A percentile compares a stretch with the other conserved stretches of the same genome.
Conservation (phyloP, 495 filamentous ascomycete species). For the Neurospora sp. region DNA sequence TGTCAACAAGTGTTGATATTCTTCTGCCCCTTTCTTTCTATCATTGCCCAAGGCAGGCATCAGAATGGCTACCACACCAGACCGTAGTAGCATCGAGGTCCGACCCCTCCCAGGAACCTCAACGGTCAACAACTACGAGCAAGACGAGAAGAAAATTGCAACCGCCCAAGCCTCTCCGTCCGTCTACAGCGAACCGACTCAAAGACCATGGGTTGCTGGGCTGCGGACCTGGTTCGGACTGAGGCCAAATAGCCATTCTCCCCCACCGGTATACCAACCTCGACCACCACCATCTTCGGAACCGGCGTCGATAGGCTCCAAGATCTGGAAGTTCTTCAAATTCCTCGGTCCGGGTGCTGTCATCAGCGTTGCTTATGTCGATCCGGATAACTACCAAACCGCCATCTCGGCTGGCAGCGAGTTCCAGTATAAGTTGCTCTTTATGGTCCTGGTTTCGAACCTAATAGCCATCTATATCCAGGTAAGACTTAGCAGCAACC, state of each 20-base stretch:
- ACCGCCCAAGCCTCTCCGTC: background rate
- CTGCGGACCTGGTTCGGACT: background rate
- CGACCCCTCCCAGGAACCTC: background rate
- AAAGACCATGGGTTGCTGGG: background rate
- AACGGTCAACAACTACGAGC: background rate
- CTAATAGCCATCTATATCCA: conserved; percentile 24
- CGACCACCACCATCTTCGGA: background rate
- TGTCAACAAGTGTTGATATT: background rate
- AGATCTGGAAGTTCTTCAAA: conserved; percentile 9
- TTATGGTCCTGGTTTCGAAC: conserved; percentile 24
- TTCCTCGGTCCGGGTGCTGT: conserved; percentile 15
- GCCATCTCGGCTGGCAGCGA: conserved; percentile 21
- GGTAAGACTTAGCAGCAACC: background rate
- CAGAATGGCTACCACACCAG: background rate
- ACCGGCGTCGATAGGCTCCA: background rate
- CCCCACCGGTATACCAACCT: conserved; percentile 2
- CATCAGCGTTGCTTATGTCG: conserved; percentile 19
- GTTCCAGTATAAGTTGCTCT: conserved; percentile 22
- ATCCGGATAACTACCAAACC: conserved; percentile 26
- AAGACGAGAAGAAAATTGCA: background rate
- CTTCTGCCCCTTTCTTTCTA: background rate
- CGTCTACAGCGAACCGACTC: background rate
- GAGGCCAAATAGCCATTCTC: background rate
- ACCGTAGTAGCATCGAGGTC: background rate
- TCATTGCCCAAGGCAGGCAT: background rate